Evolutionary conservation across 352 stramenopile species (phyloP).

Genomic region (Phytopythium kandeliae): DNA sequence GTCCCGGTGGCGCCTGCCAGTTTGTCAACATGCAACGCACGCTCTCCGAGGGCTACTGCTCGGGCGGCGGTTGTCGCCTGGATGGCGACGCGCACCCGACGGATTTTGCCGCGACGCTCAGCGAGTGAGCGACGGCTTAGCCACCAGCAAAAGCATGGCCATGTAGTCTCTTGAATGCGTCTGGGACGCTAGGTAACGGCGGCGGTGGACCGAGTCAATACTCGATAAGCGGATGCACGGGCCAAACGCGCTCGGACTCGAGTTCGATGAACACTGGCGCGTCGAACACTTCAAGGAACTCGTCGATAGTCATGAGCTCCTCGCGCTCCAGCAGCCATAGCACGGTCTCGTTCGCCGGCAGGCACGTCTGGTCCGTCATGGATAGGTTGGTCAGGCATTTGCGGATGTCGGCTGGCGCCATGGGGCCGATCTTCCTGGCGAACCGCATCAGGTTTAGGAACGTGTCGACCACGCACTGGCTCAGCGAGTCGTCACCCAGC

Average conservation of each 20-base stretch:
- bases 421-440: slow-evolving; percentile 45
- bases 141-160: background rate
- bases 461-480: slow-evolving; percentile 33
- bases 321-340: slow-evolving; percentile 44
- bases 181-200: too few species aligned
- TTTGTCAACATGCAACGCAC: slow-evolving; percentile 40
- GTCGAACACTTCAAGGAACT: slow-evolving; percentile 44
- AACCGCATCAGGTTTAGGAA: slow-evolving; percentile 62
- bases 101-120: slow-evolving; percentile 32
- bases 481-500: slow-evolving; percentile 38
- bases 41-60: slow-evolving; percentile 48
- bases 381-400: slow-evolving; percentile 49
- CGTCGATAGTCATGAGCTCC: slow-evolving; percentile 59
- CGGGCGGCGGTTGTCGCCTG: slow-evolving; percentile 40
- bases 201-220: slow-evolving; percentile 27
- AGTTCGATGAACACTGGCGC: slow-evolving; percentile 40
- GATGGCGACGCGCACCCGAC: slow-evolving; percentile 37
- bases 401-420: slow-evolving; percentile 45
- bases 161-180: too few species aligned
- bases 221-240: slow-evolving; percentile 57
- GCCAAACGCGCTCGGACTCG: slow-evolving; percentile 73
- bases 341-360: slow-evolving; percentile 51
- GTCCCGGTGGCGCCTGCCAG: slow-evolving; percentile 43
- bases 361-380: slow-evolving; percentile 57
- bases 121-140: slow-evolving; percentile 26